Evolutionary conservation across 257 asterid genomes (phyloP), one percentile per base, ranked within the genome.

Genomic region (Rubia yunnanensis): DNA sequence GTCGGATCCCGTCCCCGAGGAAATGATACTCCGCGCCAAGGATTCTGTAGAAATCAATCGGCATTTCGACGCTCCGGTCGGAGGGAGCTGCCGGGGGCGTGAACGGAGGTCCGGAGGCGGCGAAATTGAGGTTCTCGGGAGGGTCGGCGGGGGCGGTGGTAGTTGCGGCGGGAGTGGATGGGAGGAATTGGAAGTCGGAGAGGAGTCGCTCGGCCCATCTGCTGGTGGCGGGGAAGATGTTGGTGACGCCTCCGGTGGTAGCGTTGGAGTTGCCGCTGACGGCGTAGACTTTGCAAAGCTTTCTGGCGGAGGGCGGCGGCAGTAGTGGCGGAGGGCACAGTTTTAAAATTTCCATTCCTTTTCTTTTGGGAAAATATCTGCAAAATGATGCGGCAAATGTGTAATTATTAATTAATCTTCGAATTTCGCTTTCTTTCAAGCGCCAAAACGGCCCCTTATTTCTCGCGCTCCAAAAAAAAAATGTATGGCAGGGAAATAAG

Each of bases 191-290:
- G 80, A 94, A 90, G 75, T 94, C 99, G 61, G 88, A 71, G 70
- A 94, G 83, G 32, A 94, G 97, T 73, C 99, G 97, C 28, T 94
- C 97, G 23, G 99, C 99, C 99, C 99, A 94, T 85, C 76, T 86
- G 78, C 92, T 90, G 66, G 85, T 69, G 67, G 89, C 79, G 56
- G 88, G 22, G 67, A 73, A 69, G 70, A 64, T 68, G 32, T 26
- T 68, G 10, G 82, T 50, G 23, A 62, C 50, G 24, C 72, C 70
- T 10, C 70, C 70, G 34, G 66, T 32, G 34, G 66, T 32, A 9
- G 52, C 53, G 34, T 64, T 70, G 22, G 77, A 64, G 72, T 86
- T 88, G 65, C 95, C 84, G 78, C 76, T 81, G 11, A 83, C 75
- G 64, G 96, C 97, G 54, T 68, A 75, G 76, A 82, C 80, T 50